phyloP scores from a whole-genome alignment of 768 basidiomycete genomes.

The Crucibulum laeve region DNA sequence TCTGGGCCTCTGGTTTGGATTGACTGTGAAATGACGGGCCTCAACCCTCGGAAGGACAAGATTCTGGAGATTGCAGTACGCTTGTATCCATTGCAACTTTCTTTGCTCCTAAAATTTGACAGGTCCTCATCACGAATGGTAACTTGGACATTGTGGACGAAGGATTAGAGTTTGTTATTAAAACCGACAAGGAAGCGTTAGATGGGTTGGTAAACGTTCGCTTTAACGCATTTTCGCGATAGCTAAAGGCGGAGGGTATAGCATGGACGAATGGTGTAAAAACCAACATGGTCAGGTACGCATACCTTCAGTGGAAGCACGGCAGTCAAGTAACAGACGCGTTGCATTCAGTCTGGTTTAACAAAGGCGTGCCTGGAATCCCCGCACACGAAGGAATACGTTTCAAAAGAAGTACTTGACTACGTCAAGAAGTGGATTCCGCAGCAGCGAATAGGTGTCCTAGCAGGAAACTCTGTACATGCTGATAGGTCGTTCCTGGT shows the following conservation, averaged over 20 bases:
- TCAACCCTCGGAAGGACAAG: conserved; percentile 61
- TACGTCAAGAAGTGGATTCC: conserved; percentile 91
- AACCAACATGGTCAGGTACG: conserved; percentile 73
- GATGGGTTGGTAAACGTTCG: conserved; percentile 50
- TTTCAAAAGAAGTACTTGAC: conserved; percentile 54
- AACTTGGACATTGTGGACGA: conserved; percentile 77
- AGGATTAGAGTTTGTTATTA: conserved; percentile 74
- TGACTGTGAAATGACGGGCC: conserved; percentile 87
- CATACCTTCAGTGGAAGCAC: conserved; percentile 3
- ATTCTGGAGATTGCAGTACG: conserved; percentile 78
- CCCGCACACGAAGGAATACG: conserved; percentile 54
- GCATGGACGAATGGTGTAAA: conserved; percentile 88
- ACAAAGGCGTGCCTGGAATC: conserved; percentile 78
- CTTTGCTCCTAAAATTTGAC: conserved; percentile 4
- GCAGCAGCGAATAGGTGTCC: conserved; percentile 48
- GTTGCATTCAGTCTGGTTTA: conserved; percentile 63
- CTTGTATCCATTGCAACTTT: background rate
- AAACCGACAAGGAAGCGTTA: conserved; percentile 61
- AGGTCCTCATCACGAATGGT: conserved; percentile 88
- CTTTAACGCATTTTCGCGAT: background rate
- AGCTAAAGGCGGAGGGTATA: conserved; percentile 20
- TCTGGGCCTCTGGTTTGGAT: conserved; percentile 78
- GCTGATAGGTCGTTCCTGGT: conserved; percentile 69
- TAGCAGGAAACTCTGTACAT: conserved; percentile 90
- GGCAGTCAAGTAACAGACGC: background rate